Evolutionary conservation across 306 rosid species (phyloP).

Genomic region (Prunus salicina): DNA sequence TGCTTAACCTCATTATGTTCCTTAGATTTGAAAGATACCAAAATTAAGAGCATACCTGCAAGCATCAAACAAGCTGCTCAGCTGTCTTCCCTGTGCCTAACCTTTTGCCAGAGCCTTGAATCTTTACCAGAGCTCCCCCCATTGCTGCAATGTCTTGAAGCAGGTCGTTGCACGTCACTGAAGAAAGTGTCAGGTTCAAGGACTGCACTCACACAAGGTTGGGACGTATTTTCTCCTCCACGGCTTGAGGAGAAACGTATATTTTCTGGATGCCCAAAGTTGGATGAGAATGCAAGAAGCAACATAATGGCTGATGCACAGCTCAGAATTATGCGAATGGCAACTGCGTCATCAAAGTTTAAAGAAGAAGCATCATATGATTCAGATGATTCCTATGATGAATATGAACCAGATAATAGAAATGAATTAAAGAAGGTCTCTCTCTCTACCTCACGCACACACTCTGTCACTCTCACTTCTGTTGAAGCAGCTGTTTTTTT

Average conservation of each 20-base stretch:
- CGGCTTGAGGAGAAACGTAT: not conserved
- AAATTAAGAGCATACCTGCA: slow-evolving; percentile 2
- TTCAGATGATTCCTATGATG: too few relatives aligned
- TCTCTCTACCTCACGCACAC: not conserved
- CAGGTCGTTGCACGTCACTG: slow-evolving; percentile 16
- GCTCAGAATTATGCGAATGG: not conserved
- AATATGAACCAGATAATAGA: too few relatives aligned
- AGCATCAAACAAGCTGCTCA: not conserved
- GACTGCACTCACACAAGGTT: not conserved
- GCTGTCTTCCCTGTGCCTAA: not conserved
- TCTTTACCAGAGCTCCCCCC: slow-evolving; percentile 36
- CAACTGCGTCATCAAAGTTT: too few relatives aligned
- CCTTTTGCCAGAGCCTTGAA: not conserved
- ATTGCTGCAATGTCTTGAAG: not conserved
- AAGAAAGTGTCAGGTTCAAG: slow-evolving; percentile 5
- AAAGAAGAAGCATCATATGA: too few relatives aligned
- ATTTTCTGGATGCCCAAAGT: not conserved
- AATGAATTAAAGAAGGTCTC: not conserved
- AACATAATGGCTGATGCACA: too few relatives aligned
- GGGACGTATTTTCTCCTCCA: not conserved
- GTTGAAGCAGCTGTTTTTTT: not conserved
- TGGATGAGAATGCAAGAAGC: too few relatives aligned
- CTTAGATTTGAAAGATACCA: not conserved
- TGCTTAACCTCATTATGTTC: too few relatives aligned
- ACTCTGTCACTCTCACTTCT: too few relatives aligned